Percentiles rank a stretch among this genome's conserved stretches.
These are phyloP conservation scores for Deinandra increscens DNA, from an alignment of 129 eudicot genomes.

Conservation along the genomic window DNA sequence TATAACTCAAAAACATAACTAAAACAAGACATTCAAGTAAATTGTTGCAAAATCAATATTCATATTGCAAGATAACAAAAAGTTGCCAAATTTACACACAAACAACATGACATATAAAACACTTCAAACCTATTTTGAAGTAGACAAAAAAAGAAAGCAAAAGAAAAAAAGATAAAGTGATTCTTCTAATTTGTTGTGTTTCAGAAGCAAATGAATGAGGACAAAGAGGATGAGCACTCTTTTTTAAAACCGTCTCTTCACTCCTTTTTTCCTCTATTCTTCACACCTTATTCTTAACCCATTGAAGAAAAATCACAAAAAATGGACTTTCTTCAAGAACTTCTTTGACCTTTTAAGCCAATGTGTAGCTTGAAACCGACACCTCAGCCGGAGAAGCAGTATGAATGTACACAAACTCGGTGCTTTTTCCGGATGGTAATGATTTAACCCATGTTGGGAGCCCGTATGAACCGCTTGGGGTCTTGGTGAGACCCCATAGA, in stretches of 20 bases:
- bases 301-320: constrained; percentile 43
- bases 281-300: constrained; percentile 41
- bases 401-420: constrained; percentile 81
- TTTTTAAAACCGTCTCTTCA: constrained; percentile 66
- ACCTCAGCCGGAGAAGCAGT: constrained; percentile 54
- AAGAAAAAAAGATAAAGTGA: not conserved
- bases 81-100: constrained; percentile 69
- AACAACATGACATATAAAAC: constrained; percentile 16
- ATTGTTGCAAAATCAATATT: constrained; percentile 26
- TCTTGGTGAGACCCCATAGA: constrained; percentile 82
- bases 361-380: constrained; percentile 66
- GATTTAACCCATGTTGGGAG: constrained; percentile 68
- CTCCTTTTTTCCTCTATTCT: constrained; percentile 52
- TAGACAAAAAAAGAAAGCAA: constrained; percentile 8
- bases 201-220: constrained; percentile 59
- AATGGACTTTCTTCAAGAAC: constrained; percentile 30
- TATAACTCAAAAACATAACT: no score
- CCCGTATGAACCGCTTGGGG: constrained; percentile 47
- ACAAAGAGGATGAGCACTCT: constrained; percentile 97
- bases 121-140: constrained; percentile 40
- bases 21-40: not conserved
- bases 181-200: constrained; percentile 36
- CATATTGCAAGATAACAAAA: constrained; percentile 38
- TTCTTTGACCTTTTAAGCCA: constrained; percentile 38
- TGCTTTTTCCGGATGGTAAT: constrained; percentile 72